Conservation (phyloP, 1,139 yeast genomes). For the Saccharomyces pastorianus region DNA sequence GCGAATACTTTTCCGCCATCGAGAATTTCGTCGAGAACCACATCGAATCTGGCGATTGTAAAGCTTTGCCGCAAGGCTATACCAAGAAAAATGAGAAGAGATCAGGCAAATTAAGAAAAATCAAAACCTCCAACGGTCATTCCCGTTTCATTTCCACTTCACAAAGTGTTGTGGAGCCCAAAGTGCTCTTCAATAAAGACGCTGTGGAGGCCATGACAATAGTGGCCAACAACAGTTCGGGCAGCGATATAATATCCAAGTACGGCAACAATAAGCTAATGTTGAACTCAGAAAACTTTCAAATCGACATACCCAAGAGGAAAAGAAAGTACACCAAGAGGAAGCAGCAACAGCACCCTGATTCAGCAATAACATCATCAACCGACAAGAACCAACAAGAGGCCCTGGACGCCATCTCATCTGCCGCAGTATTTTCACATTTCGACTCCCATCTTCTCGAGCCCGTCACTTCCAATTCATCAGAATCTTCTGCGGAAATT, state of each 20-base stretch:
- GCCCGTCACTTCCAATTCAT: slow-evolving; percentile 10
- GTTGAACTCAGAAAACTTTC: slow-evolving; percentile 24
- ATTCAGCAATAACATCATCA: background rate
- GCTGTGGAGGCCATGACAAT: slow-evolving; percentile 31
- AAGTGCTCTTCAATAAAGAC: slow-evolving; percentile 27
- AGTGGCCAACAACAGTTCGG: slow-evolving; percentile 24
- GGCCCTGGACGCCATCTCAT: background rate
- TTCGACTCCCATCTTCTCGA: slow-evolving; percentile 9
- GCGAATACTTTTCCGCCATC: slow-evolving; percentile 60
- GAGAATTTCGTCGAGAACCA: slow-evolving; percentile 89
- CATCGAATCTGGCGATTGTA: slow-evolving; percentile 75
- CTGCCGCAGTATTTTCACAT: slow-evolving; percentile 9
- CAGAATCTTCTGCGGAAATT: slow-evolving; percentile 11
- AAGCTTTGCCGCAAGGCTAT: slow-evolving; percentile 50
- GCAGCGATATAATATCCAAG: slow-evolving; percentile 18
- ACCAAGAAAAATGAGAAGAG: slow-evolving; percentile 3
- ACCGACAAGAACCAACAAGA: background rate
- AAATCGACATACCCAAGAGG: slow-evolving; percentile 7
- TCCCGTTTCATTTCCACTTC: slow-evolving; percentile 31
- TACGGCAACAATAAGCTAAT: slow-evolving; percentile 24
- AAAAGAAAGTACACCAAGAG: slow-evolving; percentile 2
- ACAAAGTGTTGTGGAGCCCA: slow-evolving; percentile 29
- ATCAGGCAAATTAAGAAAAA: slow-evolving; percentile 11
- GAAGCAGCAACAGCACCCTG: background rate
- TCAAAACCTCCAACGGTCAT: slow-evolving; percentile 30